Base-by-base conservation (phyloP, 2,329 filamentous ascomycete species). In the Trichophyton benhamiae region DNA sequence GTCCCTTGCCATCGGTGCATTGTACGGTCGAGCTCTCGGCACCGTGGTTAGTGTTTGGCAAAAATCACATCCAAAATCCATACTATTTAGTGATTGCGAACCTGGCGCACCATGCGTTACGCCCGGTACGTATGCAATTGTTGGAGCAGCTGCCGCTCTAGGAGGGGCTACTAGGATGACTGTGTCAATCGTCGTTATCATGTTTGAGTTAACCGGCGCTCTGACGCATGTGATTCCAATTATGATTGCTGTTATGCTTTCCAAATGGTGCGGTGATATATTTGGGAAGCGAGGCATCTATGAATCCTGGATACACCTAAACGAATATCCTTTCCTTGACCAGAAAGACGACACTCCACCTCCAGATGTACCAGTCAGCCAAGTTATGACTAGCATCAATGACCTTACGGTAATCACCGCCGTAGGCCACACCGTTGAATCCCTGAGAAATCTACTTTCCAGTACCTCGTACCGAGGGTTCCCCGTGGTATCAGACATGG, bases 161-260 rank as follows among this genome's bases (percentile, higher is more conserved):
- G 89, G 89, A 4, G 94, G 94, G 57, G 90, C 95, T 41, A 97
- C 92, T 17, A 85, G 92, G 67, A 95, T 99, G 86, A 99, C 94
- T 0, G 91, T 96, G 9, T 96, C 91, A 11, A 96, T 99, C 66
- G 92, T 99, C 3, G 94, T 97, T 69, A 99, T 99, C 76, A 96
- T 96, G 88, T 99, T 99, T 70, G 94, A 99, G 77, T 85, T 99
- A 61, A 99, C 94, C 0, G 94, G 94, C 59, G 94, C 94, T 1
- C 81, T 99, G 30, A 95, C 91, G 0, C 97, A 97, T 71, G 92
- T 99, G 57, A 83, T 99, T 6, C 94, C 94, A 60, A 99, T 97
- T 74, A 99, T 99, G 94, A 89, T 99, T 65, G 91, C 91, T 49
- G 94, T 99, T 70, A 95, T 99, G 91, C 82, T 97, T 52, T 89